Evolutionary conservation across 441 rosid genomes (phyloP).

Genomic region (Hura crepitans): DNA sequence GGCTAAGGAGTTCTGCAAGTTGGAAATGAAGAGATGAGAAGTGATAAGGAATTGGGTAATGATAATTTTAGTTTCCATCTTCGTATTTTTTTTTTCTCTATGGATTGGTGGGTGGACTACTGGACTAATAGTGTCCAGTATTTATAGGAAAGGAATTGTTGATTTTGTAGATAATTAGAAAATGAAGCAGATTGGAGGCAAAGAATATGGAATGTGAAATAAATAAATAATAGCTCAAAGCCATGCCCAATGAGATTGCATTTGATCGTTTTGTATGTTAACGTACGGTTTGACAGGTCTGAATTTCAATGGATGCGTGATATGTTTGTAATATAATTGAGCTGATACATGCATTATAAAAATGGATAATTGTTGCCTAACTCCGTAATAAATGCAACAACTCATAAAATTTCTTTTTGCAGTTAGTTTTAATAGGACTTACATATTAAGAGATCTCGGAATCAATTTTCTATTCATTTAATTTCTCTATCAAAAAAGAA

Average conservation of each 20-base stretch:
- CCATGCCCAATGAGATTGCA: background rate
- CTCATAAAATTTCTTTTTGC: too few species aligned
- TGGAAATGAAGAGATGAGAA: constrained; percentile 27
- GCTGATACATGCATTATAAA: too few species aligned
- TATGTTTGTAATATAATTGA: too few species aligned
- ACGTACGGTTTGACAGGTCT: too few species aligned
- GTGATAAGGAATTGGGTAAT: background rate
- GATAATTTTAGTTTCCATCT: constrained; percentile 12
- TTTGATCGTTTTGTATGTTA: too few species aligned
- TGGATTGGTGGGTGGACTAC: background rate
- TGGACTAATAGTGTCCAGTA: background rate
- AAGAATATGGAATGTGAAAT: background rate
- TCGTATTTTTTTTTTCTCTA: background rate
- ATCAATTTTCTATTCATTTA: too few species aligned
- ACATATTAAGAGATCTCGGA: too few species aligned
- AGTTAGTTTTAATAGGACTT: too few species aligned
- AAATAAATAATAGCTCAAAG: background rate
- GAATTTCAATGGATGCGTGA: too few species aligned
- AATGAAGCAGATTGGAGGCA: background rate
- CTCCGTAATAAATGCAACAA: too few species aligned
- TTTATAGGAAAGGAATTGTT: constrained; percentile 18
- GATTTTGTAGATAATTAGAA: background rate
- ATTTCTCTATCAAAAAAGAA: too few species aligned
- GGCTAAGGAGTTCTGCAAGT: constrained; percentile 13
- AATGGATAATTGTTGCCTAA: too few species aligned